Base-by-base conservation (phyloP, 352 stramenopile species). In the Phytophthora brassicae region DNA sequence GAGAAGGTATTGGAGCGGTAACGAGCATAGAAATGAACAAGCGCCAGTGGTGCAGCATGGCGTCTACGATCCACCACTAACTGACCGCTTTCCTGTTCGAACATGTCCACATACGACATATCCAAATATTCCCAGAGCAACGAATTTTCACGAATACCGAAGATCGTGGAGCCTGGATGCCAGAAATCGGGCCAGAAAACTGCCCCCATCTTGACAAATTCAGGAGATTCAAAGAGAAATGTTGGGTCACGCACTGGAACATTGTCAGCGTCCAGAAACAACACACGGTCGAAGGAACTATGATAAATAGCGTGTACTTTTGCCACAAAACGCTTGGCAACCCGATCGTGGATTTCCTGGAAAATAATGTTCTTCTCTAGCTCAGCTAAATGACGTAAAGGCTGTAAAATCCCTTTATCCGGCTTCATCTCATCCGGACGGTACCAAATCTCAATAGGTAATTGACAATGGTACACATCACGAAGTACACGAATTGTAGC, bases 161-260 rank as follows among this genome's bases (percentile, higher is more conserved):
- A 86, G 13, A 84, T 79, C 14, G 75, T 78, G 24, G 66, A 66
- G 38, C 33, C 60, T 11, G 75, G 72, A 29, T 77, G 57, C 78
- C 78, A 88, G 51, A 86, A 88, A 45, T 88, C 78, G 0, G 78
- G 78, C 78, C 78, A 88, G 46, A 88, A 88, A 19, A 88, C 47
- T 4, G 78, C 72, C 6, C 75, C 78, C 6, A 55, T 74, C 17
- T 60, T 49, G 6, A 56, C 49, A 26, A 80, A 87, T 44, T 81
- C 73, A 0, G 38, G 39, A 19, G 58, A 68, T 14, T 68, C 41
- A 36, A 72, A 72, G 16, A 72, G 38, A n/a, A 65, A 64, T 1
- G 2, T 82, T 33, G 77, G 75, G 23, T 87, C 73, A 9, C 60
- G 67, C n/a, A 77, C 74, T 0, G 76, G 74, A 14, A 78, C 47